phyloP scores from a whole-genome alignment of 495 filamentous ascomycete species.

The Penicillium malachiteum region DNA sequence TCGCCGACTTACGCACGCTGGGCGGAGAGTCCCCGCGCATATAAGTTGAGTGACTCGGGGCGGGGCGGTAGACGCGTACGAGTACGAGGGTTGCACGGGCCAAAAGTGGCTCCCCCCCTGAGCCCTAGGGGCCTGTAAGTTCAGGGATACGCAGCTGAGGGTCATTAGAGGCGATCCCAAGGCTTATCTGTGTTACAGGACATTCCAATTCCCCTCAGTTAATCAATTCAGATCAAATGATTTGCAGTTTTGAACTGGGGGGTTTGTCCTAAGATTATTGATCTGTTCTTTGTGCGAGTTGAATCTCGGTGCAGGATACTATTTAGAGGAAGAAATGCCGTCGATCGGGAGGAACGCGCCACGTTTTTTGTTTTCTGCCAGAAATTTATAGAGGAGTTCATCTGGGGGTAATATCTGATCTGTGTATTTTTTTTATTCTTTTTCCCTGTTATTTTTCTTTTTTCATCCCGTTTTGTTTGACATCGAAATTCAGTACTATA shows the following conservation, averaged over 20 bases:
- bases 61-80: slow-evolving; percentile 30
- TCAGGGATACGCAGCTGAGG: not conserved
- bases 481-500: not conserved
- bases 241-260: too few species aligned
- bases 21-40: slow-evolving; percentile 21
- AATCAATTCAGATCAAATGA: too few species aligned
- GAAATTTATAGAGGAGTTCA: too few species aligned
- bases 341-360: too few species aligned
- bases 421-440: not conserved
- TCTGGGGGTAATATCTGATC: not conserved
- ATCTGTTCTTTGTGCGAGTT: too few species aligned
- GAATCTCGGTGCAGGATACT: too few species aligned
- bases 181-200: too few species aligned
- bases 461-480: not conserved
- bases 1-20: slow-evolving; percentile 21
- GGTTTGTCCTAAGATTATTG: too few species aligned
- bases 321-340: too few species aligned
- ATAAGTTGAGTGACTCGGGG: slow-evolving; percentile 12
- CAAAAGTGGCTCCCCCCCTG: slow-evolving; percentile 2
- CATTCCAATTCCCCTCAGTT: too few species aligned
- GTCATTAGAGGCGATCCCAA: too few species aligned
- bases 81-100: slow-evolving; percentile 26
- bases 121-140: not conserved
- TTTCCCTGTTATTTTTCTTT: not conserved
- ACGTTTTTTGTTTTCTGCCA: too few species aligned